phyloP scores from a whole-genome alignment of 2,329 filamentous ascomycete species.

The Pestalotiopsis sp. region DNA sequence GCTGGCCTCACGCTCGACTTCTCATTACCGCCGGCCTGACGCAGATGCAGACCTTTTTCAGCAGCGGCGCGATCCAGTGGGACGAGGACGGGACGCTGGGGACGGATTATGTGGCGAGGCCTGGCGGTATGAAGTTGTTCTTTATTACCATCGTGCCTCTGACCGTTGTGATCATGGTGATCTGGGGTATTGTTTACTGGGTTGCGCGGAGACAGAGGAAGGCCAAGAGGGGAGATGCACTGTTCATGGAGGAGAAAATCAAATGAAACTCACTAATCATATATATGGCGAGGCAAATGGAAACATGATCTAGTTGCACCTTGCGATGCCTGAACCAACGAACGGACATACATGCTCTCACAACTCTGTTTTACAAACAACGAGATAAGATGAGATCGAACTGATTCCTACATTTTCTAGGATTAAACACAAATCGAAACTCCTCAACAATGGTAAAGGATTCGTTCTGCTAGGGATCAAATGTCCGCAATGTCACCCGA shows the following conservation, averaged over 20 bases:
- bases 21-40: not conserved
- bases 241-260: not conserved
- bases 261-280: not conserved
- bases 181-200: conserved; percentile 1
- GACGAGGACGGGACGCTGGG: conserved; percentile 8
- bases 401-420: too few relatives aligned
- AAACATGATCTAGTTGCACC: too few relatives aligned
- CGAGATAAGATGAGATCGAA: too few relatives aligned
- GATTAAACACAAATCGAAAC: too few relatives aligned
- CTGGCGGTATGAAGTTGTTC: not conserved
- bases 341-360: too few relatives aligned
- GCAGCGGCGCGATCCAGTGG: conserved; percentile 10
- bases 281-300: not conserved
- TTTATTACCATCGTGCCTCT: not conserved
- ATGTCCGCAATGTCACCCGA: not conserved
- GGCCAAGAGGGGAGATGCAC: not conserved
- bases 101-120: conserved; percentile 2
- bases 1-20: not conserved
- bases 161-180: conserved; percentile 13
- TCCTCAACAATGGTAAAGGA: not conserved
- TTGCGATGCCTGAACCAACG: too few relatives aligned
- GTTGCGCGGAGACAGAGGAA: conserved; percentile 17
- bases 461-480: not conserved
- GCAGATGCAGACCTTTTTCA: conserved; percentile 12
- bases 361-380: too few relatives aligned